These are phyloP conservation scores for Persicaria tinctoria DNA, from an alignment of 148 eudicot species.

Conservation along the genomic window DNA sequence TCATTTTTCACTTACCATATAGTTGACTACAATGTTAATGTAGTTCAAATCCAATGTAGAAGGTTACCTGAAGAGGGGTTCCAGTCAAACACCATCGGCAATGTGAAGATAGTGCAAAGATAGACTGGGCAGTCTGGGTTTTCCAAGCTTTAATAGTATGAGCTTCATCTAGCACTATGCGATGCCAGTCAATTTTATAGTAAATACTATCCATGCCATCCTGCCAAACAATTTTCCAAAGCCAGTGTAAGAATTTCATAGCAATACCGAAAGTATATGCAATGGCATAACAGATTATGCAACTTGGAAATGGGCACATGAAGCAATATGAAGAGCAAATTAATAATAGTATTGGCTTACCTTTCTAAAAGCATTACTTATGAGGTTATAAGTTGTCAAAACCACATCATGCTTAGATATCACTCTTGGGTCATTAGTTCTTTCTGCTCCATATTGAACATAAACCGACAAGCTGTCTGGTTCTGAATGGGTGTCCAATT, in stretches of 20 bases:
- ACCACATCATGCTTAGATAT: conserved; percentile 51
- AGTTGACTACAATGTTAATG: neutral
- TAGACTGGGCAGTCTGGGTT: conserved; percentile 49
- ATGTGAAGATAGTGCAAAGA: conserved; percentile 42
- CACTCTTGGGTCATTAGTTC: conserved; percentile 39
- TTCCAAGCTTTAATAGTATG: conserved; percentile 54
- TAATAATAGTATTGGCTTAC: neutral
- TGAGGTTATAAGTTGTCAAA: conserved; percentile 59
- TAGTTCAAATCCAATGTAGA: neutral
- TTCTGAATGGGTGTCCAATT: conserved; percentile 45
- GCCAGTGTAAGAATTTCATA: neutral
- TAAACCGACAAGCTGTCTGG: conserved; percentile 44
- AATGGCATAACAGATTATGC: neutral
- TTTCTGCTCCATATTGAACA: conserved; percentile 61
- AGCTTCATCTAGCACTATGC: conserved; percentile 69
- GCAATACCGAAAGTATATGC: neutral
- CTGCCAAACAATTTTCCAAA: conserved; percentile 18
- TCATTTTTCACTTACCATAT: neutral
- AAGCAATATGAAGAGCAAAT: neutral
- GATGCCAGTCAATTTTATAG: conserved; percentile 48
- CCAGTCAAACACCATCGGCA: conserved; percentile 73
- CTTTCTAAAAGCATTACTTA: conserved; percentile 12
- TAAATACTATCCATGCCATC: conserved; percentile 38
- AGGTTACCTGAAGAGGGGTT: conserved; percentile 57
- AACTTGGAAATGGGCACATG: neutral